Base-by-base conservation (phyloP, 768 basidiomycete genomes). In the Exidia glandulosa region DNA sequence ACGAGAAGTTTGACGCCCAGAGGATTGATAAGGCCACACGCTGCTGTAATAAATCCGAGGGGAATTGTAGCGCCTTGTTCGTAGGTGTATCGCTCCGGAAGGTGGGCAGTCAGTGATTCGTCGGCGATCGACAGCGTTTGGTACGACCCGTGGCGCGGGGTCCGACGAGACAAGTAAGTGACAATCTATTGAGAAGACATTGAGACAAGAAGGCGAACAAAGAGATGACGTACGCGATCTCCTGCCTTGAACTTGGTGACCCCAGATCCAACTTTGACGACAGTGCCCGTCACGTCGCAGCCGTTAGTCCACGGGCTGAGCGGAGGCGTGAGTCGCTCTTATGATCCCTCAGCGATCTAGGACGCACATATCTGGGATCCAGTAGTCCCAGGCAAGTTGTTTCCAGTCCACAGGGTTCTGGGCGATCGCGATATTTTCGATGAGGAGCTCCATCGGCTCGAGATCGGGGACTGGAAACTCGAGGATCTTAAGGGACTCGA, bases 361-460 rank as follows among this genome's bases (percentile, higher is more conserved):
- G 9, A 45, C 41, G 9, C 3, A 45, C 41, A 60, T 16, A 10
- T 19, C 31, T 3, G 56, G 55, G 31, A 63, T 32, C 29, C 29
- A 56, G 32, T 57, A 59, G 56, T 48, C 61, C 31, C 23, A 55
- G 30, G 56, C 45, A 14, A 63, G 25, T 47, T 63, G 62, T 41
- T 63, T 63, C 59, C 59, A 60, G 41, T 63, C 62, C 9, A 63
- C 57, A 13, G 62, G 62, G 48, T 63, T 63, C 57, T 63, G 62
- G 12, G 62, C 62, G 5, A 52, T 60, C n/a, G 60, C 62, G 31
- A 61, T 56, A 29, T 61, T 60, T 10, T 57, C 36, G 36, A 63
- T 31, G 31, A 61, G 56, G 13, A 63, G 27, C 34, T 63, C 60
- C 7, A 34, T 55, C 27, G 31, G 25, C 3, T n/a, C 59, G 16